Evolutionary conservation across 1,139 yeast genomes (phyloP).

Genomic region (Sugiyamaella castrensis): DNA sequence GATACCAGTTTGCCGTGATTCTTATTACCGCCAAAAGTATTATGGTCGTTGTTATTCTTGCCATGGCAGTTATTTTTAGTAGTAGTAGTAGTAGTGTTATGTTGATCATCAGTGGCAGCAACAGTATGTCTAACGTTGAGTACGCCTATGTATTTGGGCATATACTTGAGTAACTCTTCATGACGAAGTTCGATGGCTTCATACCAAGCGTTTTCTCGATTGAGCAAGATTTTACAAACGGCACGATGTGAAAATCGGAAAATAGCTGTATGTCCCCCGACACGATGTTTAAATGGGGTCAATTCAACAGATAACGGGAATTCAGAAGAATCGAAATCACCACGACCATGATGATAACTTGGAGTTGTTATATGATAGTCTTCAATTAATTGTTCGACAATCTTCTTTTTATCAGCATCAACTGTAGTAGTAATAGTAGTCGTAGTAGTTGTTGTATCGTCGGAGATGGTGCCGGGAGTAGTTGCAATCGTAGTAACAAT

Average conservation of each 20-base stretch:
- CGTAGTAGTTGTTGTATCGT: no score
- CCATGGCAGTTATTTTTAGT: neutral
- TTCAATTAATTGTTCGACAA: no score
- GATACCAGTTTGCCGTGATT: neutral
- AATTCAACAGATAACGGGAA: slow-evolving; percentile 62
- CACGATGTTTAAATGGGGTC: slow-evolving; percentile 84
- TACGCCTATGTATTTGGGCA: slow-evolving; percentile 95
- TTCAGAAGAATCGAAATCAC: slow-evolving; percentile 9
- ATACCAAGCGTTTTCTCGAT: slow-evolving; percentile 87
- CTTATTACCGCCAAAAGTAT: neutral
- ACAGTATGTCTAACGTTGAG: slow-evolving; percentile 79
- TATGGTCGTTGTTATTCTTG: slow-evolving; percentile 1
- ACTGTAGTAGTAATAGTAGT: neutral
- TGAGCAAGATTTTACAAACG: slow-evolving; percentile 91
- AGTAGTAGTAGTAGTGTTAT: neutral
- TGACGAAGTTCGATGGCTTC: slow-evolving; percentile 79
- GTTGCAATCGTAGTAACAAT: no score
- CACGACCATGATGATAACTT: neutral
- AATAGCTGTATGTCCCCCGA: slow-evolving; percentile 98
- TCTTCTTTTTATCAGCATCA: neutral
- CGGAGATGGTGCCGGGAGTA: no score
- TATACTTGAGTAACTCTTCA: slow-evolving; percentile 70
- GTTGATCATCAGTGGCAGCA: slow-evolving; percentile 5
- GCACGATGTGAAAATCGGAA: slow-evolving; percentile 88
- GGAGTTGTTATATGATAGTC: no score